Evolutionary conservation across 78 protist species (phyloP).

Genomic region (slime mould (Dictyostelium discoideum)): DNA sequence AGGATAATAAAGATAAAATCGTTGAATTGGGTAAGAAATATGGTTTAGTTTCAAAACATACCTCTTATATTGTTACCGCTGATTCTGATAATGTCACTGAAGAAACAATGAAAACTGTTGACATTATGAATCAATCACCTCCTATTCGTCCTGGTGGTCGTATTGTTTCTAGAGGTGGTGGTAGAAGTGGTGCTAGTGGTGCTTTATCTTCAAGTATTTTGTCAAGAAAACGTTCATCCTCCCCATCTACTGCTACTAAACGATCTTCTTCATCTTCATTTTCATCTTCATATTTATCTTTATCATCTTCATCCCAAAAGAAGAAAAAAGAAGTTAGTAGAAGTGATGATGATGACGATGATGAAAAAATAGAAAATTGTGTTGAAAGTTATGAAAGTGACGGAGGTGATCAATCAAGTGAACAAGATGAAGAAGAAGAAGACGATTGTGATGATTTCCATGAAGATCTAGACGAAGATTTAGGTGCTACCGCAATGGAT

Average conservation of each 20-base stretch:
- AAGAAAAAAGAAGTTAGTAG: too few relatives aligned
- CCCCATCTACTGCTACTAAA: too few relatives aligned
- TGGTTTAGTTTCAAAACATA: slow-evolving; percentile 33
- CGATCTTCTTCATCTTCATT: not conserved
- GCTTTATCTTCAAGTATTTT: too few relatives aligned
- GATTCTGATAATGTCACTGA: not conserved
- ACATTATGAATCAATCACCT: not conserved
- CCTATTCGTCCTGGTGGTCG: not conserved
- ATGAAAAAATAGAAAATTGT: not conserved
- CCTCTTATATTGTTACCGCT: slow-evolving; percentile 39
- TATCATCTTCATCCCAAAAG: too few relatives aligned
- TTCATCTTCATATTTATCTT: too few relatives aligned
- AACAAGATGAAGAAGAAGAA: not conserved
- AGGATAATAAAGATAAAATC: slow-evolving; percentile 23
- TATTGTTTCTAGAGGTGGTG: too few relatives aligned
- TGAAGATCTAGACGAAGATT: too few relatives aligned
- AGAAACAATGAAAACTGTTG: slow-evolving; percentile 13
- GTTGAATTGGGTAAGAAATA: slow-evolving; percentile 16
- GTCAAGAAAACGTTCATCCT: too few relatives aligned
- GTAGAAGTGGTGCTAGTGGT: too few relatives aligned
- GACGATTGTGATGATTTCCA: not conserved
- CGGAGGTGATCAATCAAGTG: not conserved
- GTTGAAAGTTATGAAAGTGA: not conserved
- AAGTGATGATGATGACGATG: not conserved
- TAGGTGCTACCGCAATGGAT: not conserved